Evolutionary conservation across 164 flowering plant species (phyloP).

Genomic region (Umbilicus rupestris): DNA sequence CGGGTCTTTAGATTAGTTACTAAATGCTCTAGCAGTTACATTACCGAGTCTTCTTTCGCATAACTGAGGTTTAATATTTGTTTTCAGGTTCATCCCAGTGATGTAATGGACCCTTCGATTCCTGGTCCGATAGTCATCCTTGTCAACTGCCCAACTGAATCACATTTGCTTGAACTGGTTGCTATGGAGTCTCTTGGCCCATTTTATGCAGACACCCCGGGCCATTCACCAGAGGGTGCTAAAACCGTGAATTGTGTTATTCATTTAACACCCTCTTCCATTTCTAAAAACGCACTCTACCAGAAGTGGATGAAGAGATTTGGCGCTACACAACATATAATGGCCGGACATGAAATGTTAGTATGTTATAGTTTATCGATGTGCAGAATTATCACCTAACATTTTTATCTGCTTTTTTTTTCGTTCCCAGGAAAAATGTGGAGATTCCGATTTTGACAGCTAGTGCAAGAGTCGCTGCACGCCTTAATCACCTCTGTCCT

Average conservation of each 20-base stretch:
- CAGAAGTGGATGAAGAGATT: slow-evolving; percentile 85
- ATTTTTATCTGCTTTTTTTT: not conserved
- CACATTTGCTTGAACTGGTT: slow-evolving; percentile 48
- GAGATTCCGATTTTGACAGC: slow-evolving; percentile 75
- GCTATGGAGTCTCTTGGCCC: slow-evolving; percentile 37
- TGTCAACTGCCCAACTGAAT: slow-evolving; percentile 80
- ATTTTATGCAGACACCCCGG: slow-evolving; percentile 40
- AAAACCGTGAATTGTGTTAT: slow-evolving; percentile 69
- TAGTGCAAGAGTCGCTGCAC: slow-evolving; percentile 74
- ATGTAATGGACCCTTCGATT: slow-evolving; percentile 81
- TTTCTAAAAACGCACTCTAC: slow-evolving; percentile 38
- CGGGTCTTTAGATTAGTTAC: not conserved
- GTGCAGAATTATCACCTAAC: not conserved
- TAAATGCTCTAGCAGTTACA: not conserved
- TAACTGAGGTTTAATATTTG: not conserved
- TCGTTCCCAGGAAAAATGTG: slow-evolving; percentile 57
- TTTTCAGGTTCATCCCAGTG: slow-evolving; percentile 84
- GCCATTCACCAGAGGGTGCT: slow-evolving; percentile 13
- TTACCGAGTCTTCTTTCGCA: not conserved
- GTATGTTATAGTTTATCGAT: slow-evolving; percentile 3
- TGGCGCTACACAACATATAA: slow-evolving; percentile 72
- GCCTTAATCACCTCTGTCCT: slow-evolving; percentile 86
- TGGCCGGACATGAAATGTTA: slow-evolving; percentile 91
- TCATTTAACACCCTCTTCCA: slow-evolving; percentile 69
- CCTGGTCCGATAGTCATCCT: slow-evolving; percentile 90